phyloP scores from a whole-genome alignment of 2,329 filamentous ascomycete species.

The Aureobasidium sp. region DNA sequence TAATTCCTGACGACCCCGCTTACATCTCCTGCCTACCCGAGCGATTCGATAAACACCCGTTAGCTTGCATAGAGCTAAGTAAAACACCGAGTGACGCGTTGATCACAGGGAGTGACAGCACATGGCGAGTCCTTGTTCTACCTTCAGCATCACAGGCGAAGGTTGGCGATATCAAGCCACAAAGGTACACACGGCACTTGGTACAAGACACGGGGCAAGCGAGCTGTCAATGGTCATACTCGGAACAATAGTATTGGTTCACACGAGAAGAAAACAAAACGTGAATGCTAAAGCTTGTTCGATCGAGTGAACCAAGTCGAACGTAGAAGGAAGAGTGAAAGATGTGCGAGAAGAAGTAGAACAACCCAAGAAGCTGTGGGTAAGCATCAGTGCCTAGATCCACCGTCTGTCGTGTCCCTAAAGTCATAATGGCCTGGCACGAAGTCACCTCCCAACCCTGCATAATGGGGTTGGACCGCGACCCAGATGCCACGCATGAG shows the following conservation, averaged over 20 bases:
- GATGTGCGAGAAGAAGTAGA: background rate
- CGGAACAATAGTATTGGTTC: background rate
- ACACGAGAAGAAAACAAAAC: background rate
- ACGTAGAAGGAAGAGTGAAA: background rate
- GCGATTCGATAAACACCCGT: background rate
- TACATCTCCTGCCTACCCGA: background rate
- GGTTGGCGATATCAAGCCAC: background rate
- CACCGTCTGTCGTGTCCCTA: background rate
- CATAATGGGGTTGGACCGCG: background rate
- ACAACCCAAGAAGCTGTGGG: background rate
- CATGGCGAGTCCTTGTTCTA: background rate
- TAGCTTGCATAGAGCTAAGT: background rate
- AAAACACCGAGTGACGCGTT: background rate
- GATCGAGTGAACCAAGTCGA: background rate
- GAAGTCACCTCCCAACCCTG: background rate
- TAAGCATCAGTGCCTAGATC: background rate
- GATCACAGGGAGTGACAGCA: background rate
- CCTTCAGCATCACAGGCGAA: background rate
- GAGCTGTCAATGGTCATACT: background rate
- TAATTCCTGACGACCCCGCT: background rate
- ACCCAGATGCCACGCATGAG: background rate
- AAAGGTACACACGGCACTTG: background rate
- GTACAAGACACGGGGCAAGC: background rate
- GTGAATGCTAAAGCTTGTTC: background rate
- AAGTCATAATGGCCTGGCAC: background rate